Conservation (phyloP, 2,329 filamentous ascomycete species). For the Aureobasidium sp. region DNA sequence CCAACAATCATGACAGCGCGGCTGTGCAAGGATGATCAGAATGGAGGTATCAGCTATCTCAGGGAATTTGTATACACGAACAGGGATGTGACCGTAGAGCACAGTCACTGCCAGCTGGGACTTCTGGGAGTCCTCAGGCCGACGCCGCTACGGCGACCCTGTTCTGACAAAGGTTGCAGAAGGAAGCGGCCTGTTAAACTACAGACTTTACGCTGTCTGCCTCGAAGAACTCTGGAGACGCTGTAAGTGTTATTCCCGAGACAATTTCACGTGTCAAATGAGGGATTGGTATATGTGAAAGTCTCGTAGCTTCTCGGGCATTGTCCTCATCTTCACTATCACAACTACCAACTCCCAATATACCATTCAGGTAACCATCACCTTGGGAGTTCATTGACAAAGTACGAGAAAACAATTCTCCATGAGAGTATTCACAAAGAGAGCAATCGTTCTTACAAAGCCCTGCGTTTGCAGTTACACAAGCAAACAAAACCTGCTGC, state of each 20-base stretch:
- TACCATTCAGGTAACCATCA: too few species aligned
- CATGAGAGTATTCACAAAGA: neutral
- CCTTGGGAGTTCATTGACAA: too few species aligned
- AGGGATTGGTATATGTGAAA: neutral
- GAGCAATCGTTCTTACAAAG: neutral
- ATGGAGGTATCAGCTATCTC: neutral
- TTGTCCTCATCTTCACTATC: too few species aligned
- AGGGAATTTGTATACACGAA: neutral
- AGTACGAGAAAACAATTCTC: neutral
- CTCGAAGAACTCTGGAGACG: neutral
- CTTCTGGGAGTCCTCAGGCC: neutral
- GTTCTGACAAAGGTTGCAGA: neutral
- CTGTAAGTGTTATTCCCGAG: neutral
- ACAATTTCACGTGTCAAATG: neutral
- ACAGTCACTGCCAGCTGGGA: neutral
- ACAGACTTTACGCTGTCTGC: neutral
- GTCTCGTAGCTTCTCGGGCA: too few species aligned
- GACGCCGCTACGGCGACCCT: neutral
- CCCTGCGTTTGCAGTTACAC: neutral
- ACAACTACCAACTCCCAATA: too few species aligned
- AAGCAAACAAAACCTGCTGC: neutral
- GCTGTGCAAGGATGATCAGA: neutral
- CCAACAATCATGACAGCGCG: neutral
- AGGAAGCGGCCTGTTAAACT: neutral
- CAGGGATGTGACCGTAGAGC: neutral